These are phyloP conservation scores for Kandelia obovata DNA, from an alignment of 345 rosid genomes.

Conservation along the genomic window DNA sequence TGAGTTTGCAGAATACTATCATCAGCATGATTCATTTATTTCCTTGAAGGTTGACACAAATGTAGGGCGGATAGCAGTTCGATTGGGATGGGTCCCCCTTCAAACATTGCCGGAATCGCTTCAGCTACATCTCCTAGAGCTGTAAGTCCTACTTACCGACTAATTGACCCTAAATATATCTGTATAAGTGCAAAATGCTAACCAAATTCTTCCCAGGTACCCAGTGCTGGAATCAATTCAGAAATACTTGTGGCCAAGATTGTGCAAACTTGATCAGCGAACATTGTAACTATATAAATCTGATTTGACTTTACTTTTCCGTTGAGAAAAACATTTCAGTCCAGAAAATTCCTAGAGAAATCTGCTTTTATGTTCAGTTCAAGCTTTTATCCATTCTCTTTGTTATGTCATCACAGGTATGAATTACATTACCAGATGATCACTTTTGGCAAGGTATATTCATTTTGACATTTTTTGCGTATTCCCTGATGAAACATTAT, in stretches of 20 bases:
- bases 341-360: background rate
- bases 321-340: background rate
- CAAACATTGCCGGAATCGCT: conserved; percentile 92
- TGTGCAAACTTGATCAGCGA: conserved; percentile 84
- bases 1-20: conserved; percentile 7
- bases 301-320: conserved; percentile 8
- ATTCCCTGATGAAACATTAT: background rate
- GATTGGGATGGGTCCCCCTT: conserved; percentile 97
- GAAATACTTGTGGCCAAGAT: conserved; percentile 93
- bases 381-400: conserved; percentile 3
- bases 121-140: conserved; percentile 83
- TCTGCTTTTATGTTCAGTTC: background rate
- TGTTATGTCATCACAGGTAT: conserved; percentile 49
- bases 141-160: conserved; percentile 46
- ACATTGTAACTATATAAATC: conserved; percentile 59
- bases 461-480: conserved; percentile 12
- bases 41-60: conserved; percentile 82
- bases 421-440: conserved; percentile 95
- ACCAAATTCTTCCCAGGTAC: conserved; percentile 48
- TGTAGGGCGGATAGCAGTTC: conserved; percentile 94
- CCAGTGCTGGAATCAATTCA: conserved; percentile 88
- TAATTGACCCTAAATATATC: conserved; percentile 4
- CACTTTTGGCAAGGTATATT: conserved; percentile 89
- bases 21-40: background rate
- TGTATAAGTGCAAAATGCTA: conserved; percentile 20